These are phyloP conservation scores for Blumeria graminis DNA, from an alignment of 2,329 filamentous ascomycete genomes.

Conservation along the genomic window DNA sequence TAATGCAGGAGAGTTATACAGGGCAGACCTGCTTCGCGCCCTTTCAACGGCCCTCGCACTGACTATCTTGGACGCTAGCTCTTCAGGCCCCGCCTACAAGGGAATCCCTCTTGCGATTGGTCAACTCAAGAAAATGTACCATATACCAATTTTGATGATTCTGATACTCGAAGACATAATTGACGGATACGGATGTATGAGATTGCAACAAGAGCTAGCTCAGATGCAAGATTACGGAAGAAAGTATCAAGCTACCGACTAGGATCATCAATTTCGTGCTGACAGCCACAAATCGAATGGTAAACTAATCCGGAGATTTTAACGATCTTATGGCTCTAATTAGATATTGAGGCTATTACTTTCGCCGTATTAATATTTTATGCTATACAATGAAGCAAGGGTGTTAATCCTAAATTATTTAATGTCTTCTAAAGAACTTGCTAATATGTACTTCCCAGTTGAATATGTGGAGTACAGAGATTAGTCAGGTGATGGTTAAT, in stretches of 20 bases:
- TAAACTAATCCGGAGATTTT: not conserved
- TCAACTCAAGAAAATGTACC: slow-evolving; percentile 60
- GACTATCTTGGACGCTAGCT: slow-evolving; percentile 26
- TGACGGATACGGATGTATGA: slow-evolving; percentile 35
- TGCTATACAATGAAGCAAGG: too few species aligned
- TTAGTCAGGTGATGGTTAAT: too few species aligned
- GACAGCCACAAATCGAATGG: not conserved
- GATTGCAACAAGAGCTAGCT: slow-evolving; percentile 35
- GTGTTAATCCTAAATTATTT: too few species aligned
- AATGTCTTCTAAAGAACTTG: too few species aligned
- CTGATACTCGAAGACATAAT: slow-evolving; percentile 69
- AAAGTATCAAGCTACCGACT: slow-evolving; percentile 35
- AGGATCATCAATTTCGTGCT: not conserved
- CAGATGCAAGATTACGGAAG: slow-evolving; percentile 50
- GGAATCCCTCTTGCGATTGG: slow-evolving; percentile 86
- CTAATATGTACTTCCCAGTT: too few species aligned
- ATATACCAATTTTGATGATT: slow-evolving; percentile 63
- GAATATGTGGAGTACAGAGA: too few species aligned
- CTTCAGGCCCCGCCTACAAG: slow-evolving; percentile 62
- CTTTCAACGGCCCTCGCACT: slow-evolving; percentile 63
- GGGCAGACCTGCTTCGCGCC: slow-evolving; percentile 49
- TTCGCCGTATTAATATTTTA: too few species aligned
- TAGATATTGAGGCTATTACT: too few species aligned
- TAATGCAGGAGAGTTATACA: slow-evolving; percentile 82
- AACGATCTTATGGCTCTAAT: not conserved